Base-by-base conservation (phyloP, 441 rosid genomes). In the Cnidoscolus chayamansa region DNA sequence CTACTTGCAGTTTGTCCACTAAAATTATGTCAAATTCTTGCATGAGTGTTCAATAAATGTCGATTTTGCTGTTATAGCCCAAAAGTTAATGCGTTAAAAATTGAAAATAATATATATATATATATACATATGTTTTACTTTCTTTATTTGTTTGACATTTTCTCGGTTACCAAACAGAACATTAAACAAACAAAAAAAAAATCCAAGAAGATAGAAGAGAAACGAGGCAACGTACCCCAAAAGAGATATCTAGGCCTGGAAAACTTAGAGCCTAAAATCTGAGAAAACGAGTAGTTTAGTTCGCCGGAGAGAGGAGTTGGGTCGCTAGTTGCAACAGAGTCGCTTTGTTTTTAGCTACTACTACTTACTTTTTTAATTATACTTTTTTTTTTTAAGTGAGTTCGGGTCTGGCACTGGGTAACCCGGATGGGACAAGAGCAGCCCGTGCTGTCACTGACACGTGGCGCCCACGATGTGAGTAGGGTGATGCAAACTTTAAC, bases 181-280 rank as follows among this genome's bases (percentile, higher is more conserved):
- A 60, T 11, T 55, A 73, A 10, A 49, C n/a, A 35, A 60, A 65
- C 12, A 67, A 30, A 65, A 62, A 77, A 25, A 61, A 40, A 57
- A 11, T 15, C 4, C 49, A 45, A 70, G 25, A 19, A 48, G n/a
- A 43, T 7, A 54, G 7, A 57, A 17, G 31, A 45, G 13, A 59
- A 30, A 59, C 32, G 68, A 65, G 11, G 37, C 15, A 63, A 20
- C 66, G 53, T 70, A 86, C 87, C 83, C 4, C 71, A 70, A 43
- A 30, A 63, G 35, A 68, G 57, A 68, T 64, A 59, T 45, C 19
- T 35, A 73, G 62, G 55, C 70, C 71, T 35, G 16, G 63, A 32
- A 70, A 40, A 31, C 20, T 43, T 72, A 67, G 78, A 78, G 73
- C 83, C 77, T 74, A 76, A 71, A 69, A 50, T 64, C 67, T 45